These are phyloP conservation scores for Zygosaccharomyces sapae DNA, from an alignment of 1,139 yeast genomes.

Conservation along the genomic window DNA sequence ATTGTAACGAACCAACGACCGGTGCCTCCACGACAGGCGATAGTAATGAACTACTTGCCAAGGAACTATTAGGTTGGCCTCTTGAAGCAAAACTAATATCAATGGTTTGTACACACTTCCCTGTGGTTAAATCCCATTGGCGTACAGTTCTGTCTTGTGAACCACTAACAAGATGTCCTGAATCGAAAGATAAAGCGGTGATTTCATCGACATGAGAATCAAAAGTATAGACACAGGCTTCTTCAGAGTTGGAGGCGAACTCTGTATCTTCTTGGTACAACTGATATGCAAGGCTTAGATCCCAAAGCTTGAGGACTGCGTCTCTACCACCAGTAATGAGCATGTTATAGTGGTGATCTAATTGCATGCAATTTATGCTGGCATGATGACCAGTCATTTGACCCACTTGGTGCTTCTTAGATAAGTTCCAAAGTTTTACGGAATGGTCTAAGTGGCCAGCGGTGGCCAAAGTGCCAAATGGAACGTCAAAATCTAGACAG, in stretches of 20 bases:
- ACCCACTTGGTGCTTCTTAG: conserved; percentile 48
- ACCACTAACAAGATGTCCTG: conserved; percentile 68
- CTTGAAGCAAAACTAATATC: conserved; percentile 30
- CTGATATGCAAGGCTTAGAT: conserved; percentile 37
- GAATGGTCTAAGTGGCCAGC: conserved; percentile 73
- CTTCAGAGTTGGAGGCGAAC: conserved; percentile 14
- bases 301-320: conserved; percentile 61
- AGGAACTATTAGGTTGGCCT: conserved; percentile 11
- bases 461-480: conserved; percentile 69
- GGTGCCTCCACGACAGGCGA: conserved; percentile 16
- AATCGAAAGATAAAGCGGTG: conserved; percentile 57
- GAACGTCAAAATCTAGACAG: conserved; percentile 60
- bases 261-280: conserved; percentile 31
- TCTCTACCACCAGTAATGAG: conserved; percentile 62
- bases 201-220: conserved; percentile 63
- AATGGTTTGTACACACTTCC: conserved; percentile 44
- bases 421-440: conserved; percentile 80
- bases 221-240: conserved; percentile 44
- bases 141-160: conserved; percentile 81
- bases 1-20: conserved; percentile 38
- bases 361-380: conserved; percentile 53
- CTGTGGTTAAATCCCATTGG: conserved; percentile 84
- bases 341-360: conserved; percentile 45
- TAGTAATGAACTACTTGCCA: conserved; percentile 10
- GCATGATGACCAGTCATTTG: conserved; percentile 53